These are phyloP conservation scores for Mycena citricolor DNA, from an alignment of 1,284 basidiomycete genomes.

Conservation along the genomic window DNA sequence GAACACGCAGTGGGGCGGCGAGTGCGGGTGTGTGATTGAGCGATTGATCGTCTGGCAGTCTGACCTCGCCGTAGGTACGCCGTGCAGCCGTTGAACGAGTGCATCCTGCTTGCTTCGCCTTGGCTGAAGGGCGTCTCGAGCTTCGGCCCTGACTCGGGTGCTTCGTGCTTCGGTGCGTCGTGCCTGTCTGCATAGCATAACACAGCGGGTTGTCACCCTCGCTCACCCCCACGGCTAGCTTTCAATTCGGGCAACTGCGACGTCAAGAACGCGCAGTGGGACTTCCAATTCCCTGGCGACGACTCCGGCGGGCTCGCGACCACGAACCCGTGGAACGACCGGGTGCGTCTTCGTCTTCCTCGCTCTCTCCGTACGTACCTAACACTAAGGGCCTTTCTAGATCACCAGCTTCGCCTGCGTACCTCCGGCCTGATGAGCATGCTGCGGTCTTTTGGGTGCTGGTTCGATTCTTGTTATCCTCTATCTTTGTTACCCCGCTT, in stretches of 20 bases:
- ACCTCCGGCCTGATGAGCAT: too few species aligned
- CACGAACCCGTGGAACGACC: slow-evolving; percentile 20
- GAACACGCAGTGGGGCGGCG: not conserved
- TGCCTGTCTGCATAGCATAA: slow-evolving; percentile 1
- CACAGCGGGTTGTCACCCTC: not conserved
- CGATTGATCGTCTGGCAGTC: not conserved
- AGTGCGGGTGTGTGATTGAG: slow-evolving; percentile 2
- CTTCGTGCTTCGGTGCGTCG: slow-evolving; percentile 22
- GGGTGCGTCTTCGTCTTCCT: slow-evolving; percentile 6
- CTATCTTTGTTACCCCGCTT: too few species aligned
- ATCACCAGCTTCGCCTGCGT: slow-evolving; percentile 20
- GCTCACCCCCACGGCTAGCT: not conserved
- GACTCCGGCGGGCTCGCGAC: slow-evolving; percentile 16
- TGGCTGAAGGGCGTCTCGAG: slow-evolving; percentile 18
- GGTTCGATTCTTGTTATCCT: too few species aligned
- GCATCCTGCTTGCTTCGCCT: slow-evolving; percentile 16
- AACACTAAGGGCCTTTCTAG: not conserved
- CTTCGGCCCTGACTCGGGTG: slow-evolving; percentile 21
- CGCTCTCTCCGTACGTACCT: not conserved
- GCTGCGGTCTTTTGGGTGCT: too few species aligned
- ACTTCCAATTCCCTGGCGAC: slow-evolving; percentile 21
- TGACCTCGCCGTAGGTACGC: slow-evolving; percentile 13
- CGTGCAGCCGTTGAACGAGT: slow-evolving; percentile 21
- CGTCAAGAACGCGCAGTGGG: slow-evolving; percentile 16
- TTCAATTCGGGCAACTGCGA: slow-evolving; percentile 19